Conservation (phyloP, 2,329 filamentous ascomycete species). For the Talaromyces sp. region DNA sequence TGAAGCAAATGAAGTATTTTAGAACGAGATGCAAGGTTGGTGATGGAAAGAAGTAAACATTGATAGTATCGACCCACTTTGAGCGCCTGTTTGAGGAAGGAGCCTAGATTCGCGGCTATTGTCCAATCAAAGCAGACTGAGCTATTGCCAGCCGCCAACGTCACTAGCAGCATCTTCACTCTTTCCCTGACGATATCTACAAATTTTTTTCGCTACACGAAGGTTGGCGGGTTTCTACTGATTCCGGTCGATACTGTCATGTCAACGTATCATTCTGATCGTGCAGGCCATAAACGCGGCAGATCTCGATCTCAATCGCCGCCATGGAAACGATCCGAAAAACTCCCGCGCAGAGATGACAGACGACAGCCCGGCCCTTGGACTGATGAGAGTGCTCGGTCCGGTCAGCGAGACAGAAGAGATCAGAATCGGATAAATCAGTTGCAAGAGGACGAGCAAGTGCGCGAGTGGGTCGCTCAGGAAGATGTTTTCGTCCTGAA, state of each 20-base stretch:
- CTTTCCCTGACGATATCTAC: background rate
- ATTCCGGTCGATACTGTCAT: constrained; percentile 23
- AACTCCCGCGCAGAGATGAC: constrained; percentile 34
- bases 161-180: background rate
- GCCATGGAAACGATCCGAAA: constrained; percentile 38
- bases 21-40: no score
- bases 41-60: background rate
- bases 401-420: constrained; percentile 32
- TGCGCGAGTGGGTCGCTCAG: constrained; percentile 79
- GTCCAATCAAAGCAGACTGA: constrained; percentile 20
- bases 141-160: constrained; percentile 13
- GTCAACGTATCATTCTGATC: constrained; percentile 33
- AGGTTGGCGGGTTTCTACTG: background rate
- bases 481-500: constrained; percentile 95
- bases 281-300: constrained; percentile 36
- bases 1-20: background rate
- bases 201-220: no score
- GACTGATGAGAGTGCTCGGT: constrained; percentile 22
- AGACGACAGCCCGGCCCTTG: constrained; percentile 26
- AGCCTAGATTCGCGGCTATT: constrained; percentile 21
- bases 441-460: constrained; percentile 72
- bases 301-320: constrained; percentile 41
- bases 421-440: constrained; percentile 49
- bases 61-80: constrained; percentile 4
- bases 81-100: background rate